phyloP scores from a whole-genome alignment of 495 filamentous ascomycete species.

The Penicillium nucicola region DNA sequence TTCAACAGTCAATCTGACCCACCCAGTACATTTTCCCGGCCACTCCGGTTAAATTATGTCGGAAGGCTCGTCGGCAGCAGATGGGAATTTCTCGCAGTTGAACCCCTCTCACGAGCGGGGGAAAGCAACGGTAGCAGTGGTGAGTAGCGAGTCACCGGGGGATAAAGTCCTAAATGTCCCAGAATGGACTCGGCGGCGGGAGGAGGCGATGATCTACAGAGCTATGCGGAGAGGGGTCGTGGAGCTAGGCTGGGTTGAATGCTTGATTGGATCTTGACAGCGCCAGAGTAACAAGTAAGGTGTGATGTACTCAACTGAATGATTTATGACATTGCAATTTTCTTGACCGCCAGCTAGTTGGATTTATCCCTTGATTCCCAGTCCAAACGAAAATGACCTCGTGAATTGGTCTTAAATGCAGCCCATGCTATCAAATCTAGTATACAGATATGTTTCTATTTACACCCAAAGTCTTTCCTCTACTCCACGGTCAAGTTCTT shows the following conservation, averaged over 20 bases:
- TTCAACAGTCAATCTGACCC: not conserved
- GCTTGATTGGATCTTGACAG: not conserved
- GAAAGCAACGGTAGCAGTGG: slow-evolving; percentile 25
- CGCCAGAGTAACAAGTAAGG: too few relatives aligned
- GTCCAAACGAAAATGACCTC: too few relatives aligned
- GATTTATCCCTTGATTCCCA: not conserved
- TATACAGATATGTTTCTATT: not conserved
- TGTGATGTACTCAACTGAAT: too few relatives aligned
- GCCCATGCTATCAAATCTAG: too few relatives aligned
- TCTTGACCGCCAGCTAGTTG: not conserved
- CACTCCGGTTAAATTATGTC: not conserved
- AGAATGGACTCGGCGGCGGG: slow-evolving; percentile 3
- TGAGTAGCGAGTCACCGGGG: slow-evolving; percentile 5
- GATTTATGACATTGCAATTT: too few relatives aligned
- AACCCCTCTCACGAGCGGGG: slow-evolving; percentile 7
- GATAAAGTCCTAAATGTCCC: slow-evolving; percentile 5
- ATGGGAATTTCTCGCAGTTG: too few relatives aligned
- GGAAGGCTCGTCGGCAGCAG: too few relatives aligned
- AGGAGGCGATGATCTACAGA: slow-evolving; percentile 20
- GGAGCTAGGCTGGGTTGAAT: slow-evolving; percentile 2
- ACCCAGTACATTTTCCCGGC: not conserved
- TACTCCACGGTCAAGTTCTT: slow-evolving; percentile 8
- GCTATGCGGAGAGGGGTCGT: not conserved
- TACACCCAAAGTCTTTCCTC: not conserved
- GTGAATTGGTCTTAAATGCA: too few relatives aligned